Percentiles rank a stretch among this genome's conserved stretches.
phyloP scores from a whole-genome alignment of 805 yeast genomes.

The Ogataea paraovalis region DNA sequence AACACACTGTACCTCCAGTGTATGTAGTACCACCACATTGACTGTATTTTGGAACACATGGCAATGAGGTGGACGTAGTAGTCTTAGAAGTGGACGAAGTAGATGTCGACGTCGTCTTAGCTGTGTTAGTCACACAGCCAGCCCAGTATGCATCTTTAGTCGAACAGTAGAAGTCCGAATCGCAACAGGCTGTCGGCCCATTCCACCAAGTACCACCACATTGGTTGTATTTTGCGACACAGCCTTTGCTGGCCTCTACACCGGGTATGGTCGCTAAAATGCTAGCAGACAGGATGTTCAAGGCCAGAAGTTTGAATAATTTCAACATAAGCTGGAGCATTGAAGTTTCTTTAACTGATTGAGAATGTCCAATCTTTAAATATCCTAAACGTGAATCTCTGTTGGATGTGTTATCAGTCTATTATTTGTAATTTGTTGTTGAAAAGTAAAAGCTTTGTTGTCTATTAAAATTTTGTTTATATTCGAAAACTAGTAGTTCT shows the following conservation, averaged over 20 bases:
- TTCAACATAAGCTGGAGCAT: neutral
- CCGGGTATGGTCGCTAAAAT: neutral
- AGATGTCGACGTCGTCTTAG: too few species aligned
- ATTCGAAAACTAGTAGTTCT: too few species aligned
- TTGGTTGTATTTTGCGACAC: conserved; percentile 13
- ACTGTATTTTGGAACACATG: conserved; percentile 9
- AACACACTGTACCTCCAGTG: conserved; percentile 13
- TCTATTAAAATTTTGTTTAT: too few species aligned
- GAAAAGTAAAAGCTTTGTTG: too few species aligned
- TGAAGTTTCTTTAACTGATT: neutral
- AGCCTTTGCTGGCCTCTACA: neutral
- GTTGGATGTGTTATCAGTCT: neutral
- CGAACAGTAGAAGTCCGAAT: conserved; percentile 2
- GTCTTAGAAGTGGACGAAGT: neutral
- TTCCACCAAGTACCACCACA: conserved; percentile 20
- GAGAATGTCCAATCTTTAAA: neutral
- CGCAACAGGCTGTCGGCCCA: conserved; percentile 14
- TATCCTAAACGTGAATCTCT: neutral
- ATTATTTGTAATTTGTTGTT: too few species aligned
- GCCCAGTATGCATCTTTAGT: neutral
- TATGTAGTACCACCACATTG: conserved; percentile 20
- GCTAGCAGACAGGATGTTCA: neutral
- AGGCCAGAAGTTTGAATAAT: conserved; percentile 4
- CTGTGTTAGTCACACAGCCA: neutral
- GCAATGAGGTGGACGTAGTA: neutral